phyloP scores from a whole-genome alignment of 345 rosid genomes.

The Gossypium herbaceum region DNA sequence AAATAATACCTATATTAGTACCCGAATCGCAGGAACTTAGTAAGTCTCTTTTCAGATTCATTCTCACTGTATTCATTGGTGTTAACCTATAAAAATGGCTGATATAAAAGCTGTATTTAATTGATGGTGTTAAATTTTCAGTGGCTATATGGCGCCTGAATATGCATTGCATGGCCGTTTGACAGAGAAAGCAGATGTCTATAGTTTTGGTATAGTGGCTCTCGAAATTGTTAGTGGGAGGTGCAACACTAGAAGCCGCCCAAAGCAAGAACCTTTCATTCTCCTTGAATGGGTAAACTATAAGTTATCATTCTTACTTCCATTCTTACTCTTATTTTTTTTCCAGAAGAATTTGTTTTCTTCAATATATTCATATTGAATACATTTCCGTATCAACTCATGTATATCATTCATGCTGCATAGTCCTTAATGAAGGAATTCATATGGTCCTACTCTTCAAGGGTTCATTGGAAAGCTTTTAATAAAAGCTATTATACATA shows the following conservation, averaged over 20 bases:
- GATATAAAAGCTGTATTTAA: too few relatives aligned
- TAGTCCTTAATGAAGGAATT: too few relatives aligned
- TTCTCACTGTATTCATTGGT: background rate
- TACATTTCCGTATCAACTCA: too few relatives aligned
- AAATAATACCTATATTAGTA: slow-evolving; percentile 42
- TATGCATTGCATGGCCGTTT: slow-evolving; percentile 57
- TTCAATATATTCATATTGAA: too few relatives aligned
- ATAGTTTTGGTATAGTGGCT: slow-evolving; percentile 50
- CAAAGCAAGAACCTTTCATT: slow-evolving; percentile 28
- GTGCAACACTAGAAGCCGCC: slow-evolving; percentile 32
- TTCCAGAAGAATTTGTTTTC: background rate
- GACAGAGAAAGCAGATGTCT: slow-evolving; percentile 55
- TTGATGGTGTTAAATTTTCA: slow-evolving; percentile 4
- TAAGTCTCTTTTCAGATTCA: slow-evolving; percentile 10
- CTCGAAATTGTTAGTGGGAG: slow-evolving; percentile 53
- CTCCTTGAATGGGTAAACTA: slow-evolving; percentile 52
- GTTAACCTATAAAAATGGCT: too few relatives aligned
- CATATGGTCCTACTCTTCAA: too few relatives aligned
- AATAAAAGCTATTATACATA: too few relatives aligned
- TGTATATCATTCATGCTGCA: too few relatives aligned
- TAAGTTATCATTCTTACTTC: background rate
- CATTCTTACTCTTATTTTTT: background rate
- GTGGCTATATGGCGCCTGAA: slow-evolving; percentile 62
- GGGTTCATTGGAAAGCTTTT: too few relatives aligned
- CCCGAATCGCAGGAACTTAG: slow-evolving; percentile 54